A percentile compares a stretch with the other conserved stretches of the same genome.
These are phyloP conservation scores for Cyclostephanos invisitatus DNA, from an alignment of 108 stramenopile species.

Conservation along the genomic window DNA sequence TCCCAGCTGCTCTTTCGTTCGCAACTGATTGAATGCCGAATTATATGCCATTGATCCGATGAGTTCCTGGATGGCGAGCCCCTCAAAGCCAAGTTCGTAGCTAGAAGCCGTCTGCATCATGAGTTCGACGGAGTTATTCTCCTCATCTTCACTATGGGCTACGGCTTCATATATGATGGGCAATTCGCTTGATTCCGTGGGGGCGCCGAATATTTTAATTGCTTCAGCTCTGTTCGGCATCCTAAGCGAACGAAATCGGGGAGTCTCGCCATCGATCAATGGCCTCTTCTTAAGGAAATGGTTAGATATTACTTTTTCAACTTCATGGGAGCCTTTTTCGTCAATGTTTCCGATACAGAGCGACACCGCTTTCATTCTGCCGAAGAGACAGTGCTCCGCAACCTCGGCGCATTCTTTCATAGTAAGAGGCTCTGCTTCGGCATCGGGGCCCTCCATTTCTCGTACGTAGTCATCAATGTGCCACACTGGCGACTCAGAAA, in stretches of 20 bases:
- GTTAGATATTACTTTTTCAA: conserved; percentile 55
- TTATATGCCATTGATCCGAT: conserved; percentile 82
- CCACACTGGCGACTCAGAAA: conserved; percentile 84
- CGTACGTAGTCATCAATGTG: conserved; percentile 76
- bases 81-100: conserved; percentile 70
- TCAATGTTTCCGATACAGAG: conserved; percentile 90
- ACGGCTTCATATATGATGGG: conserved; percentile 75
- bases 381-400: conserved; percentile 67
- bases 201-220: conserved; percentile 62
- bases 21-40: conserved; percentile 82
- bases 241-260: conserved; percentile 71
- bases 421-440: conserved; percentile 68
- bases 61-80: conserved; percentile 74
- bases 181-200: conserved; percentile 33
- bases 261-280: conserved; percentile 64
- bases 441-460: conserved; percentile 77
- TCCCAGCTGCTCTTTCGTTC: conserved; percentile 88
- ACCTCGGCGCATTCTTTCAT: conserved; percentile 83
- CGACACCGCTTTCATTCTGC: conserved; percentile 61
- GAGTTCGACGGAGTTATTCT: conserved; percentile 81
- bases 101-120: conserved; percentile 76
- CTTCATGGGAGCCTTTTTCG: conserved; percentile 61
- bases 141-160: conserved; percentile 70
- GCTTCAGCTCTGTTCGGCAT: conserved; percentile 80
- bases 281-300: conserved; percentile 59